Evolutionary conservation across 257 asterid species (phyloP), one percentile per base, ranked within the genome.

Genomic region (Gentiana straminea): DNA sequence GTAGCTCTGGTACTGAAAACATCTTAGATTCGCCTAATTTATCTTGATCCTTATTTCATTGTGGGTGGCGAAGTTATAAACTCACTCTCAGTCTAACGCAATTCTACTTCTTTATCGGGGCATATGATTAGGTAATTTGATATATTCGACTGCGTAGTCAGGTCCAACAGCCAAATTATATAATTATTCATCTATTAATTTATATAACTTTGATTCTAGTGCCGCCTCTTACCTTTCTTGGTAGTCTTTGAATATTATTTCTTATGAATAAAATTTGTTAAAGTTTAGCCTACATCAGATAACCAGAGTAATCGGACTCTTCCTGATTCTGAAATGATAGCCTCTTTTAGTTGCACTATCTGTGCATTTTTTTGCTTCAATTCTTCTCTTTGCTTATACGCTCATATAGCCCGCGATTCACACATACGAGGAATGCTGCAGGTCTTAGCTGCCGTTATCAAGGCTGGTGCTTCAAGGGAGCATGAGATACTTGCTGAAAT

Each of bases 391-490:
- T 41, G 5, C 0, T 5, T 41, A 41, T 41, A 1, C 46, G 2
- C 46, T 10, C 46, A 1, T 41, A 41, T 41, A 41, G 10, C 9
- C 46, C 2, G 46, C 9, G 46, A 41, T 41, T 5, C 7, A 10
- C 46, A 7, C 5, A 2, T 41, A 41, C 1, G 62, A 66, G 57
- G 69, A 45, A 59, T 54, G 51, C 66, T 68, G 64, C 77, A 92
- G 99, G 99, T 92, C 74, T 73, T 92, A 75, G 99, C 99, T 67
- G 97, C 99, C 52, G 99, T 92, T 54, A 88, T 92, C 58, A 92
- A 92, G 76, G 99, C 99, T 52, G 99, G 99, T 67, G 99, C 99
- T 70, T 85, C 99, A 35, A 81, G 99, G 73, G 99, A 92, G 79
- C 99, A 88, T 65, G 99, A 92, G 72, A 92, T 92, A 71, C 96